Evolutionary conservation across 2,329 filamentous ascomycete genomes (phyloP).

Genomic region (Aspergillus sp.): DNA sequence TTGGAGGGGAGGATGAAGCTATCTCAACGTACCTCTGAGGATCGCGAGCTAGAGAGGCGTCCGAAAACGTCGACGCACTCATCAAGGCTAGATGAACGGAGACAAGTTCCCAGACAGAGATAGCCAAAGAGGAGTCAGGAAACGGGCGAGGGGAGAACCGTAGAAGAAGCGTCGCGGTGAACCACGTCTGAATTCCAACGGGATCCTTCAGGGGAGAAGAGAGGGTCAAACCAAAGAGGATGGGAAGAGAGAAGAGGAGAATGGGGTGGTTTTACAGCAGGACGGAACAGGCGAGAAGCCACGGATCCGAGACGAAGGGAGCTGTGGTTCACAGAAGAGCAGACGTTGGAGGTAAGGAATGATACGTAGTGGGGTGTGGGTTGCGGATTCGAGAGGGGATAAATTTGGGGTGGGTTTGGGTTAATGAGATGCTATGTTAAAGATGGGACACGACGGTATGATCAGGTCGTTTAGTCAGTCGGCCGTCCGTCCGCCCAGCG

Average conservation of each 20-base stretch:
- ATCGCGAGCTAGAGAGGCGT: constrained; percentile 42
- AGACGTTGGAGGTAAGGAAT: constrained; percentile 14
- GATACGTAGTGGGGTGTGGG: constrained; percentile 19
- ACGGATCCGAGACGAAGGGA: constrained; percentile 18
- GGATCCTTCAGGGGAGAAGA: constrained; percentile 15
- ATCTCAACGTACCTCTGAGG: constrained; percentile 37
- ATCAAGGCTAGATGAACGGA: constrained; percentile 35
- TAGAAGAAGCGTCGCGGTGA: constrained; percentile 17
- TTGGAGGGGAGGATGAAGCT: constrained; percentile 10
- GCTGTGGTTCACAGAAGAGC: constrained; percentile 20
- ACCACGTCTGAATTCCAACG: constrained; percentile 20
- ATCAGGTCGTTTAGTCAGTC: constrained; percentile 15
- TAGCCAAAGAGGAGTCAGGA: constrained; percentile 8
- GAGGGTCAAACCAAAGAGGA: constrained; percentile 9
- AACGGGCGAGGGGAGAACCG: constrained; percentile 23
- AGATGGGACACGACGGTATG: constrained; percentile 22
- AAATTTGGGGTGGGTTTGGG: constrained; percentile 2
- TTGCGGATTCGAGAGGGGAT: constrained; percentile 10
- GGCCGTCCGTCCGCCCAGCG: background rate
- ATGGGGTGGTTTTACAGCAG: constrained; percentile 23
- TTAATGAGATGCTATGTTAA: constrained; percentile 13
- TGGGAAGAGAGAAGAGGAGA: constrained; percentile 16
- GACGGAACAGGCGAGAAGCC: constrained; percentile 19
- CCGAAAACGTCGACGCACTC: constrained; percentile 41
- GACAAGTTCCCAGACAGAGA: constrained; percentile 14